Evolutionary conservation across 345 rosid species (phyloP).

Genomic region (Dimocarpus longan): DNA sequence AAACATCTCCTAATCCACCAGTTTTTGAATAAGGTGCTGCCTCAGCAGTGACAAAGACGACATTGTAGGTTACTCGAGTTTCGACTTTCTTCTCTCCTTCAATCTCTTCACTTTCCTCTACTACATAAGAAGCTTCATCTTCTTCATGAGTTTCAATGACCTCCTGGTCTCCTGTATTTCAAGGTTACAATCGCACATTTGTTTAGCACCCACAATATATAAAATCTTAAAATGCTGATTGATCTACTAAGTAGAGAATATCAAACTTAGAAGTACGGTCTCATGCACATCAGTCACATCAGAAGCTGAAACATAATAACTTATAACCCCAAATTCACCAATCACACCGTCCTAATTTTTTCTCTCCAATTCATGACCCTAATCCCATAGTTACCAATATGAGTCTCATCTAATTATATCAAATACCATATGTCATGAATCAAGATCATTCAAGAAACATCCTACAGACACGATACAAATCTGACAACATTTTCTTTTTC

Average conservation of each 20-base stretch:
- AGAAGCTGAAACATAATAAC: no score
- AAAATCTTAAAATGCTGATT: background rate
- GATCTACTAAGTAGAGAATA: background rate
- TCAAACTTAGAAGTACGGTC: background rate
- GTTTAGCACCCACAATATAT: constrained; percentile 1
- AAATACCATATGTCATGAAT: background rate
- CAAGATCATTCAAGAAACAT: background rate
- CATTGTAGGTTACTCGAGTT: constrained; percentile 45
- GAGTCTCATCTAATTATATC: background rate
- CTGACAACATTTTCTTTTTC: background rate
- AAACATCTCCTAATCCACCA: constrained; percentile 95
- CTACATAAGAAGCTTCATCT: constrained; percentile 24
- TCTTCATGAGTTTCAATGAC: constrained; percentile 28
- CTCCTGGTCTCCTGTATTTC: constrained; percentile 40
- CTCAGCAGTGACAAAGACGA: constrained; percentile 87
- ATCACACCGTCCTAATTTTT: no score
- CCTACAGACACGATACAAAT: background rate
- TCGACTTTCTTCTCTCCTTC: constrained; percentile 30
- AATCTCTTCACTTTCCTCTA: constrained; percentile 38
- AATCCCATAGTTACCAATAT: background rate
- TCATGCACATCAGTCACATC: no score
- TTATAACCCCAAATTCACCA: no score
- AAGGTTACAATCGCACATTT: constrained; percentile 6
- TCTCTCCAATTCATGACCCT: background rate
- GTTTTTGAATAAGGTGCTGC: constrained; percentile 98